These are phyloP conservation scores for Chrysosporium queenslandicum DNA, from an alignment of 2,329 filamentous ascomycete species.

Conservation along the genomic window DNA sequence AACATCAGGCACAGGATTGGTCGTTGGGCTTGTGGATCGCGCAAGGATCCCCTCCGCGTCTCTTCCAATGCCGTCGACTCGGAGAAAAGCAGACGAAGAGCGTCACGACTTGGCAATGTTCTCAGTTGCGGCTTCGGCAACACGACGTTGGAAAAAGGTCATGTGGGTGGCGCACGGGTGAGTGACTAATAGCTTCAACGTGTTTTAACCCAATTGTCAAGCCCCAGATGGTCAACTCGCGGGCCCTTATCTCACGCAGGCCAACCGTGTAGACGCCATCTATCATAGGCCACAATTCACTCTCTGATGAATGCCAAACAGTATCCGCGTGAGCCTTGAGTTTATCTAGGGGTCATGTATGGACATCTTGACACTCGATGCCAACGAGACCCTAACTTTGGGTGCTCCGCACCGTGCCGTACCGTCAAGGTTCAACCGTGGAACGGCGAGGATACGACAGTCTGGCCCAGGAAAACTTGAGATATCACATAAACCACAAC, in stretches of 20 bases:
- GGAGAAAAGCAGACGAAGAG: background rate
- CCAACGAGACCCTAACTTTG: background rate
- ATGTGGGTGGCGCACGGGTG: constrained; percentile 9
- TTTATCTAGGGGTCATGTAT: no score
- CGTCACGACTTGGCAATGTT: no score
- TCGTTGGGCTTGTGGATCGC: background rate
- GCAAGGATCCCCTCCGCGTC: constrained; percentile 3
- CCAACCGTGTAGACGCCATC: no score
- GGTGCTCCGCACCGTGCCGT: background rate
- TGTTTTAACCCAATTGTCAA: background rate
- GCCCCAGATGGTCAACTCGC: background rate
- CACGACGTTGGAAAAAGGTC: constrained; percentile 1
- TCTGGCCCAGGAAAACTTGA: background rate
- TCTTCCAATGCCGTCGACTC: constrained; percentile 1
- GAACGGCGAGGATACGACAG: background rate
- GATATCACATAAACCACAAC: background rate
- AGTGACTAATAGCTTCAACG: background rate
- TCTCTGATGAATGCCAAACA: no score
- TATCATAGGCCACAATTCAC: no score
- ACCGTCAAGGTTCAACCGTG: background rate
- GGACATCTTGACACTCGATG: no score
- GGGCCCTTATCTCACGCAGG: no score
- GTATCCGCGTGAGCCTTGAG: no score
- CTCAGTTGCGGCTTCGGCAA: background rate
- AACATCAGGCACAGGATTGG: constrained; percentile 4